Base-by-base conservation (phyloP, 2,329 filamentous ascomycete genomes). In the Sphaerulina populicola region DNA sequence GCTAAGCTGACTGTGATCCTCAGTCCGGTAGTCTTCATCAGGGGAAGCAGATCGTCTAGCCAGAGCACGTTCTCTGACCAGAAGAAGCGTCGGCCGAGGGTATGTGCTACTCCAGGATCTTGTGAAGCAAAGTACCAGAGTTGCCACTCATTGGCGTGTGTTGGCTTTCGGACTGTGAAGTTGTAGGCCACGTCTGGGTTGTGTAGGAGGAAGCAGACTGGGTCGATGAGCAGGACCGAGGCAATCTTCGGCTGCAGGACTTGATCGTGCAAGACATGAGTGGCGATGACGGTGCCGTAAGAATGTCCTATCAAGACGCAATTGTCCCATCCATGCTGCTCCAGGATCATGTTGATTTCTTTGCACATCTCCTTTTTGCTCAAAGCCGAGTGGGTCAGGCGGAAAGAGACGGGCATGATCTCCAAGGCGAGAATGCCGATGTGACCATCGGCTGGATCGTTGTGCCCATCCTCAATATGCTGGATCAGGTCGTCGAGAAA, bases 41-140 rank as follows among this genome's bases (percentile, higher is more conserved):
- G 58, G 6, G 65, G 65, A 29, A 74, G 51, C 38, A 86, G 62
- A 55, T 85, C 80, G 38, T 86, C 80, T 58, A 79, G 81, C 83
- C 84, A 88, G 6, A 85, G 68, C 41, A 85, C 79, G 57, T 83
- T 86, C 57, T 86, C 76, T 21, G 74, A 73, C 84, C 84, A 88
- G 67, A 85, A 86, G 68, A 88, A 86, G 59, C 81, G 75, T 3
- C 83, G 29, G 0, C 76, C 77, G 1, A 88, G 70, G 10, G 78
- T 80, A 50, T 83, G 75, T 11, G 83, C 77, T 2, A 85, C 79
- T 1, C 80, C 80, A 27, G 81, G 78, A 58, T 88, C 84, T 48
- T 76, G 81, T 38, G 76, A 79, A 3, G 80, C 84, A 64, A 86
- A 86, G 60, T 85, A 88, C 73, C 80, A 83, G 12, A 88, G 69